A percentile compares a stretch with the other conserved stretches of the same genome.
Conservation (phyloP, 2,329 filamentous ascomycete species). For the Echinosphaeria canescens region DNA sequence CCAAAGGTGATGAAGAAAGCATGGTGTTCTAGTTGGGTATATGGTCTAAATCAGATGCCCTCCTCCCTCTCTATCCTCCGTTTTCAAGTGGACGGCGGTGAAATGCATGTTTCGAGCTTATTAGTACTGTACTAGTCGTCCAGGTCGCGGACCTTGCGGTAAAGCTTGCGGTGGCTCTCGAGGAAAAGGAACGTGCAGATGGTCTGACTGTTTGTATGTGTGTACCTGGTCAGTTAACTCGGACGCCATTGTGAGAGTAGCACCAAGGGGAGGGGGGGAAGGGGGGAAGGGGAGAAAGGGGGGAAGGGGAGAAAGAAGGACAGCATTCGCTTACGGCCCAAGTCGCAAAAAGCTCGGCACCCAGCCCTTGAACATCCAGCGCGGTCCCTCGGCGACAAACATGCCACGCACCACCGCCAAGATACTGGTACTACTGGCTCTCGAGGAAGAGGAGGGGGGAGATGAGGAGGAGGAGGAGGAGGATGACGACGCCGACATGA, state of each 20-base stretch:
- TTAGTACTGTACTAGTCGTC: too few relatives aligned
- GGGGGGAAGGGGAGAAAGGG: too few relatives aligned
- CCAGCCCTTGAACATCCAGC: slow-evolving; percentile 85
- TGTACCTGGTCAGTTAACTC: background rate
- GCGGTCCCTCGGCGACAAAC: slow-evolving; percentile 45
- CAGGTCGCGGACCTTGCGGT: slow-evolving; percentile 29
- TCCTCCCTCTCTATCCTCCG: too few relatives aligned
- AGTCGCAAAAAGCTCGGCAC: slow-evolving; percentile 51
- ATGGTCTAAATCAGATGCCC: too few relatives aligned
- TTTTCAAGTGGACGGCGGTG: too few relatives aligned
- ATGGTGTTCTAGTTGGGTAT: too few relatives aligned
- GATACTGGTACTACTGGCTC: too few relatives aligned
- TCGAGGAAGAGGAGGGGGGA: too few relatives aligned
- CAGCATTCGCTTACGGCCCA: slow-evolving; percentile 25
- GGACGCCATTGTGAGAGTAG: background rate
- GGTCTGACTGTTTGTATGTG: slow-evolving; percentile 34
- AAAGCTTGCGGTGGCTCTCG: slow-evolving; percentile 68
- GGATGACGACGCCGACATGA: slow-evolving; percentile 47
- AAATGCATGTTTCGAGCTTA: too few relatives aligned
- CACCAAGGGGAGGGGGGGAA: background rate
- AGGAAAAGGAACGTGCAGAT: slow-evolving; percentile 74
- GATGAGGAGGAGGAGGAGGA: too few relatives aligned
- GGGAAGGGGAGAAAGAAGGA: background rate
- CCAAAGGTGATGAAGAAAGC: too few relatives aligned
- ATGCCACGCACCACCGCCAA: slow-evolving; percentile 40